phyloP scores from a whole-genome alignment of 768 basidiomycete species.

The Leccinum rimulosum region DNA sequence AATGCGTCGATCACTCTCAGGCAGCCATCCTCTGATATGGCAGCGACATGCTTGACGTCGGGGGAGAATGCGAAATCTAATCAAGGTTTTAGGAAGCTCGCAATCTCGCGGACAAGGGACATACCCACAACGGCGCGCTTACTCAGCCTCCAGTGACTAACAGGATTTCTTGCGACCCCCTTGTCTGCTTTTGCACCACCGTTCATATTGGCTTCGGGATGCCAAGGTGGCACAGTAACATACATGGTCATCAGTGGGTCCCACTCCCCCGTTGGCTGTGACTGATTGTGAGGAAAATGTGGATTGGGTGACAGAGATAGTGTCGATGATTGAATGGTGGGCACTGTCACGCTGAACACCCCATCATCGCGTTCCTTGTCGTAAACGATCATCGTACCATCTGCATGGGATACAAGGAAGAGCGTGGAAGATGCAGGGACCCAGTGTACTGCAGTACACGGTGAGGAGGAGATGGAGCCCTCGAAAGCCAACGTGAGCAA shows the following conservation, averaged over 20 bases:
- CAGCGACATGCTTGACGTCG: conserved; percentile 86
- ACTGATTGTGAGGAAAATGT: conserved; percentile 23
- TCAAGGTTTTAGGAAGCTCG: conserved; percentile 1
- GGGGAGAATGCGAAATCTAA: conserved; percentile 91
- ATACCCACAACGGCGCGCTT: conserved; percentile 69
- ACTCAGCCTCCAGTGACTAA: conserved; percentile 86
- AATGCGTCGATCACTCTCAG: conserved; percentile 86
- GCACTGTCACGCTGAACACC: conserved; percentile 61
- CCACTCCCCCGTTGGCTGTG: conserved; percentile 52
- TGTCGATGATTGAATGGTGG: conserved; percentile 33
- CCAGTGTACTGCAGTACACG: conserved; percentile 90
- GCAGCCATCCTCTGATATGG: conserved; percentile 90
- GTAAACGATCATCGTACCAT: conserved; percentile 86
- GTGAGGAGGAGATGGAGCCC: conserved; percentile 77
- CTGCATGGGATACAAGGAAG: conserved; percentile 84
- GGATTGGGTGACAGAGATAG: conserved; percentile 25
- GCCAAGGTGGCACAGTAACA: conserved; percentile 85
- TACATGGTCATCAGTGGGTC: conserved; percentile 74
- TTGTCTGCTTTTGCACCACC: conserved; percentile 50
- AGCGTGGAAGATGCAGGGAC: conserved; percentile 77
- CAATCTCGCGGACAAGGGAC: conserved; percentile 18
- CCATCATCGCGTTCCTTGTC: conserved; percentile 92
- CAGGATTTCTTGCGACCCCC: conserved; percentile 78
- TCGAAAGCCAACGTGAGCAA: conserved; percentile 27
- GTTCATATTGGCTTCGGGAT: conserved; percentile 47